Conservation (phyloP, 2,329 filamentous ascomycete species). For the Coniochaeta sp. region DNA sequence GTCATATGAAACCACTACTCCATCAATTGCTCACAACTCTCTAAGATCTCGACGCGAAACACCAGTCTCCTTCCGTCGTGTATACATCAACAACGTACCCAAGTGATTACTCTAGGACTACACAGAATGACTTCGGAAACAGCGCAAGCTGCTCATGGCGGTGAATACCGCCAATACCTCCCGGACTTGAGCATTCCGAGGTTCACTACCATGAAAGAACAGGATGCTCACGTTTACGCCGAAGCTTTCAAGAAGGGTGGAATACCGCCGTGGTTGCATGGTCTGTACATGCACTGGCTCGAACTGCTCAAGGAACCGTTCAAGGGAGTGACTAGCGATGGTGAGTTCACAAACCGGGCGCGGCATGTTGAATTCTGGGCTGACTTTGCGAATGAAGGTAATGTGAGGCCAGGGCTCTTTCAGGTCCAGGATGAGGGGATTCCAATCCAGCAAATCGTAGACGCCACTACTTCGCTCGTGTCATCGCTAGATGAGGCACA, state of each 20-base stretch:
- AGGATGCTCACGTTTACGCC: constrained; percentile 56
- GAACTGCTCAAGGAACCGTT: constrained; percentile 58
- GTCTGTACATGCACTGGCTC: constrained; percentile 50
- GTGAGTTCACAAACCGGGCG: constrained; percentile 24
- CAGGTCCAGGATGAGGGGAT: constrained; percentile 55
- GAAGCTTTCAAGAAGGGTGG: constrained; percentile 49
- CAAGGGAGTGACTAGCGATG: constrained; percentile 62
- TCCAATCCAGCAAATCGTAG: constrained; percentile 48
- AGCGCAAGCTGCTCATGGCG: neutral
- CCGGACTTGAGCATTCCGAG: constrained; percentile 54
- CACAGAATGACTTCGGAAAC: neutral
- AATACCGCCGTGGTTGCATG: constrained; percentile 60
- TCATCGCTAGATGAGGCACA: constrained; percentile 39
- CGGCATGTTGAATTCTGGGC: constrained; percentile 2
- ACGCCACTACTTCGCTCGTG: constrained; percentile 38
- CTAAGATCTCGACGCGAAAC: neutral
- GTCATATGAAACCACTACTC: neutral
- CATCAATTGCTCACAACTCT: neutral
- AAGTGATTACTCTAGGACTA: neutral
- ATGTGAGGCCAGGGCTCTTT: constrained; percentile 46
- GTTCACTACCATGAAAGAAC: constrained; percentile 55
- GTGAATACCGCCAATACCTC: constrained; percentile 22
- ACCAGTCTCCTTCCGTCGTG: neutral
- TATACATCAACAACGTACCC: neutral
- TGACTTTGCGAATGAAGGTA: constrained; percentile 25